Conservation (phyloP, 106 monocot genomes). For the Iris macrosiphon region DNA sequence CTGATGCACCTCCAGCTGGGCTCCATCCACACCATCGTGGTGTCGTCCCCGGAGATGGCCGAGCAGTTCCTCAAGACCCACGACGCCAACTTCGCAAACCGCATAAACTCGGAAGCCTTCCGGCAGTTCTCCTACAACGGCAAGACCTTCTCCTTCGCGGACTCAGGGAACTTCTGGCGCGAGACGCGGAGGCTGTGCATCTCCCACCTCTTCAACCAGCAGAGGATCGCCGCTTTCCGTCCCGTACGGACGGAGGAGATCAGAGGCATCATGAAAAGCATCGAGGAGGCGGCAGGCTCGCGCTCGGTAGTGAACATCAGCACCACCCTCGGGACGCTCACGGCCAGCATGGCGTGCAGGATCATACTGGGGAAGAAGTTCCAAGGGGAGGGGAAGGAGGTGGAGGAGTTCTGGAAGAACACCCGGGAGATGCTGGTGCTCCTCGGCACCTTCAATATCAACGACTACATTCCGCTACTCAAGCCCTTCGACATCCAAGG, state of each 20-base stretch:
- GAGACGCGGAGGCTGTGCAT: background rate
- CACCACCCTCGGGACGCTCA: background rate
- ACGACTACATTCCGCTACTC: background rate
- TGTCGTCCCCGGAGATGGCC: conserved; percentile 10
- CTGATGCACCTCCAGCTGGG: conserved; percentile 21
- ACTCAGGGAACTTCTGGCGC: background rate
- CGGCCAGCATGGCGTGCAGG: background rate
- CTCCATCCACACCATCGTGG: conserved; percentile 5
- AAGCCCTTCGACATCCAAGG: background rate
- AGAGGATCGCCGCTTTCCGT: background rate
- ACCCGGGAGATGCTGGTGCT: background rate
- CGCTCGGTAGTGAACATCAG: too few relatives aligned
- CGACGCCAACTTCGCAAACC: conserved; percentile 9
- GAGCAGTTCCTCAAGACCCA: conserved; percentile 13
- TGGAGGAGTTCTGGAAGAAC: background rate
- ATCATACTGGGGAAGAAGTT: background rate
- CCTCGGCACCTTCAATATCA: background rate
- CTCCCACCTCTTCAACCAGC: background rate
- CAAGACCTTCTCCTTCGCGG: background rate
- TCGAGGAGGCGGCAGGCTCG: too few relatives aligned
- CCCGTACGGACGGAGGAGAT: background rate
- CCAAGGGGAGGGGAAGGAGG: background rate
- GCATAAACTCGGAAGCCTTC: background rate
- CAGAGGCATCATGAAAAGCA: too few relatives aligned
- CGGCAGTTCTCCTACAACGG: background rate